A percentile compares a stretch with the other conserved stretches of the same genome.
These are phyloP conservation scores for Penicillium sp. DNA, from an alignment of 2,329 filamentous ascomycete genomes.

Conservation along the genomic window DNA sequence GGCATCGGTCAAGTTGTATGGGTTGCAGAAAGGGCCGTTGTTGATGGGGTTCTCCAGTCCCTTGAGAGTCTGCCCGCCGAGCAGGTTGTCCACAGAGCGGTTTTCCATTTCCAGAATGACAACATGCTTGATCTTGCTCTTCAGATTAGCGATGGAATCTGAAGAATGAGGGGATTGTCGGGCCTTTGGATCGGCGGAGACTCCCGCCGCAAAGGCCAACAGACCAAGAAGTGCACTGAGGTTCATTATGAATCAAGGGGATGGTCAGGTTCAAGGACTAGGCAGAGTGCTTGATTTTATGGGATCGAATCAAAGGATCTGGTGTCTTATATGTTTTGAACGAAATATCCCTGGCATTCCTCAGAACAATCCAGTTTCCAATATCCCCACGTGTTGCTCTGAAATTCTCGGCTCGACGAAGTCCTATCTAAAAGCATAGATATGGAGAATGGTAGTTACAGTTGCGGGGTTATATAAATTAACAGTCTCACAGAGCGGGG, in stretches of 20 bases:
- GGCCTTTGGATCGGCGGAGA: conserved; percentile 12
- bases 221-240: conserved; percentile 24
- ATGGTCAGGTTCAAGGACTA: not conserved
- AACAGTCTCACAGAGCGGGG: not conserved
- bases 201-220: conserved; percentile 24
- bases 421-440: not conserved
- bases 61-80: conserved; percentile 41
- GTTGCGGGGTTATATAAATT: conserved; percentile 11
- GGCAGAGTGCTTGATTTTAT: not conserved
- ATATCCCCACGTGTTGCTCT: conserved; percentile 8
- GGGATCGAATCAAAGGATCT: not conserved
- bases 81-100: conserved; percentile 46
- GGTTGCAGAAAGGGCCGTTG: conserved; percentile 46
- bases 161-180: conserved; percentile 7
- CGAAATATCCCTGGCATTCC: conserved; percentile 4
- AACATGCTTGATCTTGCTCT: conserved; percentile 39
- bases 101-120: conserved; percentile 44
- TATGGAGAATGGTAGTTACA: not conserved
- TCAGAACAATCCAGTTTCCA: not conserved
- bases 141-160: conserved; percentile 27
- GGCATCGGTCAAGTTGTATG: conserved; percentile 36
- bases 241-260: conserved; percentile 17
- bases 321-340: not conserved
- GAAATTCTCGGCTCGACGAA: conserved; percentile 1
- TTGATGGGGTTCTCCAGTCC: conserved; percentile 46